A percentile compares a stretch with the other conserved stretches of the same genome.
Conservation (phyloP, 108 stramenopile species). For the Schizochytrium sp. region DNA sequence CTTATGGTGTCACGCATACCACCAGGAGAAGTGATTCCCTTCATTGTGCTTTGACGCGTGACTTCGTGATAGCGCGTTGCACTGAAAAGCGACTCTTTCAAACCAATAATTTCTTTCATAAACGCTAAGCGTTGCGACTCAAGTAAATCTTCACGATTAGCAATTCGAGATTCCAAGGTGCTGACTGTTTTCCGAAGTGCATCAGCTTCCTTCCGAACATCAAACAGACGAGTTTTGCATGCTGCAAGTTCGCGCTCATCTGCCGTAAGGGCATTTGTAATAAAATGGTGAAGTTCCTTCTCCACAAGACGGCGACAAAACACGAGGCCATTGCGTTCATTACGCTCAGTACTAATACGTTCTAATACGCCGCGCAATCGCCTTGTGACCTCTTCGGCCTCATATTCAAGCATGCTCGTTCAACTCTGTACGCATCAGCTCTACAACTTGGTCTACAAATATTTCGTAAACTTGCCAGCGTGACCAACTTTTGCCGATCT, state of each 20-base stretch:
- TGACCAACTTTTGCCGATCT: not conserved
- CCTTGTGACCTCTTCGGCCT: constrained; percentile 42
- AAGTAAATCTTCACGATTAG: constrained; percentile 7
- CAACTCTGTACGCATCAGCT: not conserved
- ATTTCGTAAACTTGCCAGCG: not conserved
- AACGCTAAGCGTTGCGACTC: constrained; percentile 22
- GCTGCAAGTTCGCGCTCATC: constrained; percentile 13
- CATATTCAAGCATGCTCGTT: constrained; percentile 1
- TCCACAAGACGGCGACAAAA: constrained; percentile 15
- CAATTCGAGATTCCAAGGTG: constrained; percentile 6
- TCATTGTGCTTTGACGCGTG: not conserved
- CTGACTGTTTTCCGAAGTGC: not conserved
- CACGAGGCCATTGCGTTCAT: not conserved
- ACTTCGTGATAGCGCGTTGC: not conserved
- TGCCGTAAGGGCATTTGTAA: not conserved
- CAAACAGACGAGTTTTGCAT: not conserved
- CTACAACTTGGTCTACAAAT: constrained; percentile 2
- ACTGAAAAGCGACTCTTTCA: constrained; percentile 42
- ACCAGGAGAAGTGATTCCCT: not conserved
- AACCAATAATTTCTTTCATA: constrained; percentile 49
- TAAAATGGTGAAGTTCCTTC: not conserved
- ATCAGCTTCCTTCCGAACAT: not conserved
- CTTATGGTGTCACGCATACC: not conserved
- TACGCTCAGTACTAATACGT: not conserved
- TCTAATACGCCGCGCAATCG: not conserved